Base-by-base conservation (phyloP, 208 protist genomes). In the Crithidia thermophila region DNA sequence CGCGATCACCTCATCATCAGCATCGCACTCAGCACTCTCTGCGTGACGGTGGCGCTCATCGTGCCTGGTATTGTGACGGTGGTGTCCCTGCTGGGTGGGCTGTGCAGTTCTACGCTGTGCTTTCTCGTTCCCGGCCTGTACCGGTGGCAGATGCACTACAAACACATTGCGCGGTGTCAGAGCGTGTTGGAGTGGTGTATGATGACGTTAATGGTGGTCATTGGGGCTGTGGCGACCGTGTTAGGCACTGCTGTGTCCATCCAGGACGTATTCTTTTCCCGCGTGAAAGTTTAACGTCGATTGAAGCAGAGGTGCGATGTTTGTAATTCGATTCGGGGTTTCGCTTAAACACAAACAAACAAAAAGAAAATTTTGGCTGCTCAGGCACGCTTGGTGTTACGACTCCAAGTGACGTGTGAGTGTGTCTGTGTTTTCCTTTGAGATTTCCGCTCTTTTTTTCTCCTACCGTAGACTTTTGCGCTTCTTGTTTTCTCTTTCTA, bases 41-140 rank as follows among this genome's bases (percentile, higher is more conserved):
- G 79, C 37, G 23, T 93, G 10, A 55, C 79, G 0, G 71, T 72
- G 11, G 87, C 87, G n/a, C 60, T 93, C 1, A 36, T 89, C 4
- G 62, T 75, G 14, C 87, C 84, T 1, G 76, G 83, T 9, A 82
- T 93, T 20, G 84, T 88, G 13, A 60, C 75, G 0, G 71, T 93
- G 8, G 80, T 89, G 8, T 60, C 87, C 4, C 67, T 90, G 9
- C 69, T 93, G 0, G 87, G 87, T 6, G 85, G 77, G 2, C 8
- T 90, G 39, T 93, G 87, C 51, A 85, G 76, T 66, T 79, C 74
- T 27, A 84, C 73, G 20, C 59, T 93, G 36, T 90, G 80, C 69
- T 90, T 90, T 46, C 79, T 72, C 20, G 75, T 78, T 31, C 87
- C 87, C 21, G 87, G 80, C 16, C 47, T 90, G 4, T 93, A 91